phyloP scores from a whole-genome alignment of 345 rosid species.

The Hypericum perforatum region DNA sequence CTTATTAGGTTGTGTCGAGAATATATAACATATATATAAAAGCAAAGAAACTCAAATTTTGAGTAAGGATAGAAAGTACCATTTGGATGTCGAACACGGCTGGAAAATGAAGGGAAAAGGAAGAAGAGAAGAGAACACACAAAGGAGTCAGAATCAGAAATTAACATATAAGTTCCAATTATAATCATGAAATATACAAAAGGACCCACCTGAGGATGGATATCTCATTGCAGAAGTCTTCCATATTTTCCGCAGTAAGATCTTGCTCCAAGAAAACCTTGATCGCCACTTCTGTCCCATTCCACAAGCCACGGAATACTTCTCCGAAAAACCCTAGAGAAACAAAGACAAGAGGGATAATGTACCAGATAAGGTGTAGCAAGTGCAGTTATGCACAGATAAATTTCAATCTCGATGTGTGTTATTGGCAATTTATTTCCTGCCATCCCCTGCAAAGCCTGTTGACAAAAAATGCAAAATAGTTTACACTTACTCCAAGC shows the following conservation, averaged over 20 bases:
- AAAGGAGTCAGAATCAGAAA: slow-evolving; percentile 12
- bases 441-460: no score
- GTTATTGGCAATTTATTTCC: no score
- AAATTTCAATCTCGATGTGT: neutral
- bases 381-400: neutral
- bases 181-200: slow-evolving; percentile 14
- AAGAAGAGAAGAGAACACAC: slow-evolving; percentile 26
- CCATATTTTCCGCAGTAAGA: slow-evolving; percentile 93
- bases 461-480: no score
- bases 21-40: neutral
- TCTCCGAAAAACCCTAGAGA: slow-evolving; percentile 82
- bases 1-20: slow-evolving; percentile 8
- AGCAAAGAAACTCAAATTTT: neutral
- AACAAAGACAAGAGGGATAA: neutral
- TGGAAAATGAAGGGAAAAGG: slow-evolving; percentile 22
- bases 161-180: no score
- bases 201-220: slow-evolving; percentile 73
- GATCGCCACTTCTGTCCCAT: slow-evolving; percentile 95
- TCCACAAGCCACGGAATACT: slow-evolving; percentile 96
- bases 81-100: slow-evolving; percentile 96
- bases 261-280: slow-evolving; percentile 96
- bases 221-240: slow-evolving; percentile 96
- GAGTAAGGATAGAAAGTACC: slow-evolving; percentile 44
- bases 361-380: neutral
- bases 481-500: no score